Percentiles rank a stretch among this genome's conserved stretches.
Conservation (phyloP, 306 rosid species). For the Casuarina cunninghamiana region DNA sequence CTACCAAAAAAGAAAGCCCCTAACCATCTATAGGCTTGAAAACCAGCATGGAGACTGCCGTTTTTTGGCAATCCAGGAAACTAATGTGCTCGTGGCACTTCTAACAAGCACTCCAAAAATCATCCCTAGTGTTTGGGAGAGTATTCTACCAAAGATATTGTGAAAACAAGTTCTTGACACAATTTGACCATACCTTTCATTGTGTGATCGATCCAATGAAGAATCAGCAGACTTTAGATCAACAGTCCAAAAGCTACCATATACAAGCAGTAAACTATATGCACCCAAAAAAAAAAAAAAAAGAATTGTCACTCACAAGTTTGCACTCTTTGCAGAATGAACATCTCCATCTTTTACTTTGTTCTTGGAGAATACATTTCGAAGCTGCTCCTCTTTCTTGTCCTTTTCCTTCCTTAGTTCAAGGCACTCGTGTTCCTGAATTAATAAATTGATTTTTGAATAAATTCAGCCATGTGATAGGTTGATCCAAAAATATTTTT, state of each 20-base stretch:
- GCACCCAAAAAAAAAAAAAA: neutral
- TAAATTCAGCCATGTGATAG: neutral
- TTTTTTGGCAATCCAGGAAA: neutral
- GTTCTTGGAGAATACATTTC: constrained; percentile 29
- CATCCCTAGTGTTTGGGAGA: neutral
- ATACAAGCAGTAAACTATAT: neutral
- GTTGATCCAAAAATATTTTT: neutral
- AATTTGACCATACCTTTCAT: too few relatives aligned
- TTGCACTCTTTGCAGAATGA: constrained; percentile 31
- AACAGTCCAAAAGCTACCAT: neutral
- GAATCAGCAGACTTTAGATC: neutral
- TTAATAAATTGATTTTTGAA: constrained; percentile 13
- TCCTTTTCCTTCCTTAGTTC: constrained; percentile 63
- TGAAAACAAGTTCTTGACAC: neutral
- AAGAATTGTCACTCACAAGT: constrained; percentile 47
- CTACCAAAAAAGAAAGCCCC: neutral
- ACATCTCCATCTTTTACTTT: constrained; percentile 37
- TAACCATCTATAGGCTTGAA: too few relatives aligned
- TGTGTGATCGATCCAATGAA: neutral
- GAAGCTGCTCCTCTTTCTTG: constrained; percentile 48
- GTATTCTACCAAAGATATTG: neutral
- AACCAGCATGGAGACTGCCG: too few relatives aligned
- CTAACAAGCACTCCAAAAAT: neutral
- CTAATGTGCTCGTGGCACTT: neutral
- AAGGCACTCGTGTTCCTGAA: constrained; percentile 74